phyloP scores from a whole-genome alignment of 2,329 filamentous ascomycete genomes.

The Nemania serpens region DNA sequence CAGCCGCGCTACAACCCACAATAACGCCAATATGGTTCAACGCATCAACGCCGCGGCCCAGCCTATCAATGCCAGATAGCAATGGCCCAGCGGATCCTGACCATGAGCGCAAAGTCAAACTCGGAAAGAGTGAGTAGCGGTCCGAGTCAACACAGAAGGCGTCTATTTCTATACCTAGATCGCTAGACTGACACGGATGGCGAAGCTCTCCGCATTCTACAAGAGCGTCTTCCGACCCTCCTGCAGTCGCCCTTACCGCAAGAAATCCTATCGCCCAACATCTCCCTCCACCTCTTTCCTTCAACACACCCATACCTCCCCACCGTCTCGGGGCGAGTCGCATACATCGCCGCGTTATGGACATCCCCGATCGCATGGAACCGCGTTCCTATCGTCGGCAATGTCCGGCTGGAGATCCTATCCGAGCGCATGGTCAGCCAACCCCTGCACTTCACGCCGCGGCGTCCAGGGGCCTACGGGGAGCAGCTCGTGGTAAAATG shows the following conservation, averaged over 20 bases:
- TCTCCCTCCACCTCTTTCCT: constrained; percentile 72
- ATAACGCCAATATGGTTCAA: constrained; percentile 52
- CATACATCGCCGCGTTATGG: constrained; percentile 93
- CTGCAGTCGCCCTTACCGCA: constrained; percentile 71
- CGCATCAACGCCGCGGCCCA: constrained; percentile 42
- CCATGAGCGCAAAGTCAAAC: constrained; percentile 63
- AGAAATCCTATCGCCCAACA: constrained; percentile 76
- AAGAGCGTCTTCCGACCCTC: constrained; percentile 69
- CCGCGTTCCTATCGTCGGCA: constrained; percentile 85
- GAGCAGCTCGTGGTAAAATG: constrained; percentile 92
- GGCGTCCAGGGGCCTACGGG: constrained; percentile 58
- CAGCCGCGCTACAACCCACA: constrained; percentile 33
- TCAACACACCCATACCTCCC: constrained; percentile 87
- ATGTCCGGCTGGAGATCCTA: constrained; percentile 84
- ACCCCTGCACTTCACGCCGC: constrained; percentile 53
- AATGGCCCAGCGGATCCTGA: constrained; percentile 46
- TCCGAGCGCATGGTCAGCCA: constrained; percentile 83
- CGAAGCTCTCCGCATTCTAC: constrained; percentile 65
- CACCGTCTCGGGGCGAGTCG: constrained; percentile 85
- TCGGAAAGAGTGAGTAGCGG: constrained; percentile 60
- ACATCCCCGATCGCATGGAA: constrained; percentile 97
- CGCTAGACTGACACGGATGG: constrained; percentile 17
- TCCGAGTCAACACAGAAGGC: background rate
- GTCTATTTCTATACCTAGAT: background rate
- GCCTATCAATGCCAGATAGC: constrained; percentile 30